Base-by-base conservation (phyloP, 768 basidiomycete genomes). In the Kwoniella sp. region DNA sequence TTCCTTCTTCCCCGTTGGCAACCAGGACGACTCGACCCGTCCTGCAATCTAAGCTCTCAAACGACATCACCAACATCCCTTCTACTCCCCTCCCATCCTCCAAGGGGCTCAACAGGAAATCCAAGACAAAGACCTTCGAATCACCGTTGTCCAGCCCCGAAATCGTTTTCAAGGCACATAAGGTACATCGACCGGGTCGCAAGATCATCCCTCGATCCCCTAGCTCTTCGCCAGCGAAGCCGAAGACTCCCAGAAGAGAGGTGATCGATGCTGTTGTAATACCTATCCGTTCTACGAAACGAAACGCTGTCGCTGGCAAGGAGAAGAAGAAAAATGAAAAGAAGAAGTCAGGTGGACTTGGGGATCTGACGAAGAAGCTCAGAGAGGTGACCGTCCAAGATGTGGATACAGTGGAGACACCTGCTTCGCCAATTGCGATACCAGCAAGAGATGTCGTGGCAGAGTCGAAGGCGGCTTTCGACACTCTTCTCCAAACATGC, bases 1-100 rank as follows among this genome's bases (percentile, higher is more conserved):
- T 38, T 15, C 38, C 60, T 30, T 56, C 37, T 31, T 61, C 66
- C 3, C 61, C 31, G 29, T 34, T 58, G 17, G 41, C 65, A 23
- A 12, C 13, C 41, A 55, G 41, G 22, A 23, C 53, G 17, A 58
- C 54, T 50, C 66, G 73, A 50, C 63, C 65, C 13, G 72, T 72
- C 1, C 62, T 75, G 0, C 57, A 54, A 25, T 38, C 63, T 28
- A 75, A 75, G 62, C 59, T 56, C 2, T 70, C 72, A 1, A 56
- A 63, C 23, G 68, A 64, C 28, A 50, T 66, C 53, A 28, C 38
- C 26, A 66, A 66, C 34, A 31, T 66, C 26, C 65, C 59, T n/a
- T 48, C 58, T n/a, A 66, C 65, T 13, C 59, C 65, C 22, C 4
- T 51, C 9, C 45, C 58, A 13, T 2, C n/a, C 3, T 34, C 53